A percentile compares a stretch with the other conserved stretches of the same genome.
Evolutionary conservation across 2,329 filamentous ascomycete genomes (phyloP).

Genomic region (Trichocomaceae sp.): DNA sequence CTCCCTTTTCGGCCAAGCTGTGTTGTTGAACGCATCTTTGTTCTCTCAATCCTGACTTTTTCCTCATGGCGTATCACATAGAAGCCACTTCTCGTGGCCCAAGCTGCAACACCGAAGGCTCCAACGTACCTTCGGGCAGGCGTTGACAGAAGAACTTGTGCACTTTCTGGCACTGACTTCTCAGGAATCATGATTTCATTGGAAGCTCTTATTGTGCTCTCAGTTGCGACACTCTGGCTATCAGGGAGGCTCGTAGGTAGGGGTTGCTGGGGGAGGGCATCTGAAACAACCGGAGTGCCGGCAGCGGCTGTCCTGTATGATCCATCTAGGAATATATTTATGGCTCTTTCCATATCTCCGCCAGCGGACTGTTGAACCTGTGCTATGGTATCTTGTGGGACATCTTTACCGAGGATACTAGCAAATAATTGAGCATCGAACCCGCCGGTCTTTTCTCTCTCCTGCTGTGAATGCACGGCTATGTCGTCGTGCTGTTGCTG

Average conservation of each 20-base stretch:
- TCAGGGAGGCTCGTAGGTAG: neutral
- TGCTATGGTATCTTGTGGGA: slow-evolving; percentile 40
- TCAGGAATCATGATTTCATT: neutral
- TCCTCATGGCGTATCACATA: slow-evolving; percentile 75
- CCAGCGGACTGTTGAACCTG: slow-evolving; percentile 46
- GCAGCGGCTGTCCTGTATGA: slow-evolving; percentile 46
- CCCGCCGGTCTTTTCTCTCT: slow-evolving; percentile 19
- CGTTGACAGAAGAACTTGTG: slow-evolving; percentile 19
- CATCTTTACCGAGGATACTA: slow-evolving; percentile 51
- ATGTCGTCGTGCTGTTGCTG: neutral
- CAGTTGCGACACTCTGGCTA: neutral
- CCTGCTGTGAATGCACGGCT: neutral
- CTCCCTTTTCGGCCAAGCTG: slow-evolving; percentile 43
- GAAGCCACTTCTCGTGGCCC: slow-evolving; percentile 79
- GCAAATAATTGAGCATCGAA: slow-evolving; percentile 53
- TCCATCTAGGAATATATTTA: slow-evolving; percentile 60
- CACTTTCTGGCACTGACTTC: slow-evolving; percentile 5
- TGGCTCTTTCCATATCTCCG: slow-evolving; percentile 52
- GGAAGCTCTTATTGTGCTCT: no score
- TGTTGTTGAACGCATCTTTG: slow-evolving; percentile 60
- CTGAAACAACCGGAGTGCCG: neutral
- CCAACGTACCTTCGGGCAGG: slow-evolving; percentile 71
- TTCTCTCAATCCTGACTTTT: slow-evolving; percentile 75
- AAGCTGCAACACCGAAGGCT: slow-evolving; percentile 83
- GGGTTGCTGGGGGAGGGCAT: neutral